A percentile compares a stretch with the other conserved stretches of the same genome.
phyloP scores from a whole-genome alignment of 495 filamentous ascomycete species.

The Hyaloscypha hepaticicola region DNA sequence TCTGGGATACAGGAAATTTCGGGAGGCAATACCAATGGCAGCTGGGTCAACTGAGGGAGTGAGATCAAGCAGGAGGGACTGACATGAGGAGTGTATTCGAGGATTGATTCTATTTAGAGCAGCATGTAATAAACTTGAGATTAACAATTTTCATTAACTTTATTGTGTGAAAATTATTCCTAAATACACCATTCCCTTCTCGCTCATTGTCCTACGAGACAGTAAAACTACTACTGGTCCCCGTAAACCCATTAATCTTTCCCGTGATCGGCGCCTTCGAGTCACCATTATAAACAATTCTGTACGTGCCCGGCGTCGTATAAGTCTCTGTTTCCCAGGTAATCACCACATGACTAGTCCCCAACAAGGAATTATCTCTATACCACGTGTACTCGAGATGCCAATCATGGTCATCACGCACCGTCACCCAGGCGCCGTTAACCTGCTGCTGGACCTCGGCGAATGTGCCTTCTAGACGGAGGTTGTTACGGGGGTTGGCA shows the following conservation, averaged over 20 bases:
- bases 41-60: too few relatives aligned
- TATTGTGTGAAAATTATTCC: background rate
- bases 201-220: background rate
- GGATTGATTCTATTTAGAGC: background rate
- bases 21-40: too few relatives aligned
- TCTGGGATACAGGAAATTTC: too few relatives aligned
- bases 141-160: background rate
- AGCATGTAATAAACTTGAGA: background rate
- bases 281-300: slow-evolving; percentile 86
- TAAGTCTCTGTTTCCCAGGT: slow-evolving; percentile 70
- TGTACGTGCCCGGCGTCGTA: slow-evolving; percentile 64
- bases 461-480: slow-evolving; percentile 77
- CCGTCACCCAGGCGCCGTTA: slow-evolving; percentile 61
- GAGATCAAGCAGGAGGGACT: too few relatives aligned
- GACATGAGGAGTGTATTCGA: background rate
- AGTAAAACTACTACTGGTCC: slow-evolving; percentile 64
- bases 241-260: slow-evolving; percentile 68
- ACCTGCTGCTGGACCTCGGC: slow-evolving; percentile 69
- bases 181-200: background rate
- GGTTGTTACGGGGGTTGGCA: slow-evolving; percentile 88
- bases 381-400: slow-evolving; percentile 77
- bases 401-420: slow-evolving; percentile 79
- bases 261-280: slow-evolving; percentile 64
- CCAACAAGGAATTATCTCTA: slow-evolving; percentile 67
- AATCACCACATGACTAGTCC: slow-evolving; percentile 74